Evolutionary conservation across 148 eudicot species (phyloP), one percentile per base, ranked within the genome.

Genomic region (Rhododendron griersonianum): DNA sequence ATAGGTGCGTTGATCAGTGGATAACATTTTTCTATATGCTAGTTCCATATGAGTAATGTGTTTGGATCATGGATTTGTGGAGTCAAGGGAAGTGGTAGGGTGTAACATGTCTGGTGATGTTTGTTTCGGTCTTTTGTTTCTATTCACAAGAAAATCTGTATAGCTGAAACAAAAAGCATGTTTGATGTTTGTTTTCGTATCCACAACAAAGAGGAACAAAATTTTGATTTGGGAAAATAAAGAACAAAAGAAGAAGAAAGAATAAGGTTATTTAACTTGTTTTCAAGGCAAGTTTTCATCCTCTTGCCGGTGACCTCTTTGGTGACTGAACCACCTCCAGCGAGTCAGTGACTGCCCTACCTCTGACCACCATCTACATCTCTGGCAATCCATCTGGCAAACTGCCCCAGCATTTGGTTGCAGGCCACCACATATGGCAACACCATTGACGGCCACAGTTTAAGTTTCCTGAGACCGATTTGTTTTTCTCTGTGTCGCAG

Each of bases 1-100:
- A 97, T 97, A 75, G 99, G 99, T 95, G 92, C 14, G 73, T 69
- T 71, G 37, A 37, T 41, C 3, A 18, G 11, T 83, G 44, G 18
- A 16, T 47, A 11, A 61, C 2, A 3, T 78, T 15, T 85, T 59
- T 73, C 21, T 80, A 57, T 10, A 78, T 44, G 7, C 25, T 45
- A 21, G 53, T 21, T 78, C 55, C 33, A n/a, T 78, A 47, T 18
- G 44, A 76, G 14, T 39, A 9, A 13, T 30, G 39, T 71, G 76
- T 30, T 71, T 30, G 76, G 39, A 69, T 69, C 35, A 25, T 69
- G 74, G 35, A 14, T 30, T 67, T 71, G 39, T 5, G 0, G 39
- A 30, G 14, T 65, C 33, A n/a, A 71, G 39, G 76, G 19, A 71
- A 71, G 76, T 71, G 76, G 13, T 28, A 4, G 7, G 71, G 76